Evolutionary conservation across 176 grass and related monocot species (phyloP).

Genomic region (Cymbopogon citratus): DNA sequence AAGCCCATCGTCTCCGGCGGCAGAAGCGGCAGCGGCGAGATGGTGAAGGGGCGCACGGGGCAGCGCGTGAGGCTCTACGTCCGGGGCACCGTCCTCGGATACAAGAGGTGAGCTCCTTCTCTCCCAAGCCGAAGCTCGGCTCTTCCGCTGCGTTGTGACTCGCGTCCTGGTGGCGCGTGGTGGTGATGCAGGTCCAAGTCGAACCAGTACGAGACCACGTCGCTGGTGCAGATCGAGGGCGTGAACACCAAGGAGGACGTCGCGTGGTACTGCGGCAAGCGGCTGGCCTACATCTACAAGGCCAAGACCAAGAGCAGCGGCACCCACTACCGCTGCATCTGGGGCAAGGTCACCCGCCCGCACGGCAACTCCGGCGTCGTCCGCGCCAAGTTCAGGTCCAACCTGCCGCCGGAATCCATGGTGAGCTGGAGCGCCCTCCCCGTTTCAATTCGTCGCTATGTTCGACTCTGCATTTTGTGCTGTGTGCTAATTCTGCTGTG

Average conservation of each 20-base stretch:
- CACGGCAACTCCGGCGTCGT: conserved; percentile 73
- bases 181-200: conserved; percentile 51
- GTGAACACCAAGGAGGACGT: conserved; percentile 71
- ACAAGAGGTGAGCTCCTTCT: conserved; percentile 49
- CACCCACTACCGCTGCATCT: conserved; percentile 54
- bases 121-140: not conserved
- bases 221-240: conserved; percentile 60
- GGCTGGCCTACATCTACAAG: conserved; percentile 70
- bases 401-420: conserved; percentile 69
- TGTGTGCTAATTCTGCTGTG: not conserved
- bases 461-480: not conserved
- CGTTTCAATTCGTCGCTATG: not conserved
- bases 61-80: conserved; percentile 67
- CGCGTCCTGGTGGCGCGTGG: not conserved
- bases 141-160: not conserved
- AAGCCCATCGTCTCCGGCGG: conserved; percentile 13
- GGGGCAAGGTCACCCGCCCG: conserved; percentile 71
- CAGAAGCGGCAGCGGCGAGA: conserved; percentile 19
- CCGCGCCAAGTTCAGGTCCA: conserved; percentile 72
- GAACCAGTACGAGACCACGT: conserved; percentile 66
- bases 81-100: conserved; percentile 75
- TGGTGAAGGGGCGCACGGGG: conserved; percentile 54
- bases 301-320: conserved; percentile 61
- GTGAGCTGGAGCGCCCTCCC: conserved; percentile 6
- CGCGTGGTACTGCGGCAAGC: conserved; percentile 56